A percentile compares a stretch with the other conserved stretches of the same genome.
Evolutionary conservation across 176 grass and related monocot genomes (phyloP).

Genomic region (Ensete glaucum): DNA sequence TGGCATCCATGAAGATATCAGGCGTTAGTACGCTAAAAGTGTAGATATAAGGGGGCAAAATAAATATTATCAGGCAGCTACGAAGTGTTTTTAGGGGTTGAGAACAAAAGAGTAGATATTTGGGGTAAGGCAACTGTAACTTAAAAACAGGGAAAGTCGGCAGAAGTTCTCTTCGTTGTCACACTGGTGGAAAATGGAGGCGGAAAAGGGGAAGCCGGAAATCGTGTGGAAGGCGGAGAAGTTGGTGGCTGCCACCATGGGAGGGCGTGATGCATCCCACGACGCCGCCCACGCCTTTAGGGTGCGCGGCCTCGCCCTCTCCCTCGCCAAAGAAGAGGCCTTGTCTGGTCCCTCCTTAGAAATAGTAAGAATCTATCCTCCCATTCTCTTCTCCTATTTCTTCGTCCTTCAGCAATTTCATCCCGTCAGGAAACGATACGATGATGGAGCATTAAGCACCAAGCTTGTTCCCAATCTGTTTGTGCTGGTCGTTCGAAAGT

Average conservation of each 20-base stretch:
- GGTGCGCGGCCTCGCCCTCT: slow-evolving; percentile 83
- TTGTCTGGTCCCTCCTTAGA: slow-evolving; percentile 20
- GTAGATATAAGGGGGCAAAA: no score
- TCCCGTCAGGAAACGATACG: neutral
- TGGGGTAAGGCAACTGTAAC: no score
- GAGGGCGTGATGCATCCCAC: slow-evolving; percentile 76
- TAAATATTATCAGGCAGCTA: no score
- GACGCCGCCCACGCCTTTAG: slow-evolving; percentile 80
- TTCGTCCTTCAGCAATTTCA: neutral
- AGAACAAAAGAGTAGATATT: no score
- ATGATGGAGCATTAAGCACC: neutral
- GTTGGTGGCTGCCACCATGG: slow-evolving; percentile 60
- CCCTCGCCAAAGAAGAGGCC: slow-evolving; percentile 64
- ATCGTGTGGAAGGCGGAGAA: slow-evolving; percentile 58
- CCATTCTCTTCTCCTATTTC: neutral
- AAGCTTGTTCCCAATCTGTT: neutral
- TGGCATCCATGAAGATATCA: no score
- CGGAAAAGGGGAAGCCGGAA: slow-evolving; percentile 24
- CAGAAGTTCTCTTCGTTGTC: neutral
- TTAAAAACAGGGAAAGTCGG: no score
- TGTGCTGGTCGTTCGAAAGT: neutral
- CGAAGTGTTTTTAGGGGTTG: no score
- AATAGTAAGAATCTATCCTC: neutral
- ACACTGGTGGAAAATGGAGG: slow-evolving; percentile 3
- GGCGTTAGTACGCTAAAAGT: no score